These are phyloP conservation scores for Glutinoglossum americanum DNA, from an alignment of 495 filamentous ascomycete species.

Conservation along the genomic window DNA sequence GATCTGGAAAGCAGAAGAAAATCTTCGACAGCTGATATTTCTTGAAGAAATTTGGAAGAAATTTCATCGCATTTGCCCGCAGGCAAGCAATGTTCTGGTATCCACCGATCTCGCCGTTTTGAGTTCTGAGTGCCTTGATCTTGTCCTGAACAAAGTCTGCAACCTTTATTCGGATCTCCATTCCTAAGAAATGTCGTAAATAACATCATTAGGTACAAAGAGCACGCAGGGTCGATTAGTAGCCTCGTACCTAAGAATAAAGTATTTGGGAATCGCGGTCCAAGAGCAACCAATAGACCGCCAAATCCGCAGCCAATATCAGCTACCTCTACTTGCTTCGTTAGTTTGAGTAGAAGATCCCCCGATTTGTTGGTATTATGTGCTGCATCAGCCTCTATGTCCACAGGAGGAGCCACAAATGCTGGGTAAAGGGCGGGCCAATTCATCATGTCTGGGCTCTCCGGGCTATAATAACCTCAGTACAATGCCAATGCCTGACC, in stretches of 20 bases:
- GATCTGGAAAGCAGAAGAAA: conserved; percentile 96
- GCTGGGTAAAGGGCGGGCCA: conserved; percentile 75
- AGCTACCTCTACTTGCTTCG: conserved; percentile 65
- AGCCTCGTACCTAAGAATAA: conserved; percentile 44
- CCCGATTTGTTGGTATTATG: conserved; percentile 2
- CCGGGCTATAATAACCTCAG: conserved; percentile 35
- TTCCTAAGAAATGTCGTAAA: conserved; percentile 19
- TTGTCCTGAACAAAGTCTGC: conserved; percentile 73
- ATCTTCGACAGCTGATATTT: conserved; percentile 58
- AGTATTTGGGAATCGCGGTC: conserved; percentile 58
- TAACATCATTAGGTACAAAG: neutral
- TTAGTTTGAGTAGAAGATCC: conserved; percentile 22
- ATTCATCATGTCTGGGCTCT: conserved; percentile 64
- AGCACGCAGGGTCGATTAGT: neutral
- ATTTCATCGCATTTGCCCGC: conserved; percentile 94
- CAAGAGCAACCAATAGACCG: conserved; percentile 69
- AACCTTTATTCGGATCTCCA: conserved; percentile 83
- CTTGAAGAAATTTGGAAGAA: conserved; percentile 84
- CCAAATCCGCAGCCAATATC: conserved; percentile 97
- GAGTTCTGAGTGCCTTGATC: conserved; percentile 55
- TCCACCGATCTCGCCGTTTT: conserved; percentile 31
- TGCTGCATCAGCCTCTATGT: conserved; percentile 4
- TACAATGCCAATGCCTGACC: neutral
- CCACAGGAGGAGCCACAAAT: conserved; percentile 24
- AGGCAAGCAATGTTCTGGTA: conserved; percentile 78